Percentiles rank a stretch among this genome's conserved stretches.
Evolutionary conservation across 495 filamentous ascomycete genomes (phyloP).

Genomic region (Rostrohypoxylon terebratum): DNA sequence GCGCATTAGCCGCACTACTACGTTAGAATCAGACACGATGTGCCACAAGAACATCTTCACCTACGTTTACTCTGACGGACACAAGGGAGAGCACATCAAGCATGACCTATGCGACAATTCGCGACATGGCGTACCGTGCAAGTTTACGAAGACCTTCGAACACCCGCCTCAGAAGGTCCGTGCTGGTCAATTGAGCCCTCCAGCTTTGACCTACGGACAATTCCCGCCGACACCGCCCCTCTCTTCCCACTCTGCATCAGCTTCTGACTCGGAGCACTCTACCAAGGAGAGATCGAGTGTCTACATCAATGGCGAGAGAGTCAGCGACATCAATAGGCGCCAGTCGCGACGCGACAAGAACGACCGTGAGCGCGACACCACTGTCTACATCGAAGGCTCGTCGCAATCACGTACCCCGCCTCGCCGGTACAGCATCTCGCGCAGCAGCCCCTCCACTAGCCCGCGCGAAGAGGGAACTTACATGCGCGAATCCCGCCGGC

Average conservation of each 20-base stretch:
- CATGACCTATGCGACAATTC: constrained; percentile 38
- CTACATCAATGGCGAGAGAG: constrained; percentile 51
- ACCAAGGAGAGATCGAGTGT: constrained; percentile 46
- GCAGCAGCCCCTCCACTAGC: constrained; percentile 37
- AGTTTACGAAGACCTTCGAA: constrained; percentile 38
- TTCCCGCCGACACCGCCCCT: constrained; percentile 52
- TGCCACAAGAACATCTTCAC: constrained; percentile 55
- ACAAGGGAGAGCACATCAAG: constrained; percentile 36
- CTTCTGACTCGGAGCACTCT: constrained; percentile 51
- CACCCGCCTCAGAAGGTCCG: constrained; percentile 32
- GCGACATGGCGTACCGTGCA: constrained; percentile 37
- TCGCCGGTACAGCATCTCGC: constrained; percentile 30
- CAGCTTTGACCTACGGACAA: constrained; percentile 44
- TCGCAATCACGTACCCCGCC: constrained; percentile 46
- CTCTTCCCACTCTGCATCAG: constrained; percentile 57
- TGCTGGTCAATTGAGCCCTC: constrained; percentile 40
- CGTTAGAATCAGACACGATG: constrained; percentile 53
- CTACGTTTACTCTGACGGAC: constrained; percentile 45
- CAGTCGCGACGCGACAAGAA: constrained; percentile 45
- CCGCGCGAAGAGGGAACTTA: constrained; percentile 24
- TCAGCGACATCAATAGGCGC: constrained; percentile 46
- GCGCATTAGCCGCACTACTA: constrained; percentile 42
- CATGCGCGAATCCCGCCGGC: constrained; percentile 37
- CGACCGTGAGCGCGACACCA: constrained; percentile 45
- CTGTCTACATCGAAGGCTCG: constrained; percentile 42